These are phyloP conservation scores for Penicillium hesseltinei DNA, from an alignment of 2,329 filamentous ascomycete species.

Conservation along the genomic window DNA sequence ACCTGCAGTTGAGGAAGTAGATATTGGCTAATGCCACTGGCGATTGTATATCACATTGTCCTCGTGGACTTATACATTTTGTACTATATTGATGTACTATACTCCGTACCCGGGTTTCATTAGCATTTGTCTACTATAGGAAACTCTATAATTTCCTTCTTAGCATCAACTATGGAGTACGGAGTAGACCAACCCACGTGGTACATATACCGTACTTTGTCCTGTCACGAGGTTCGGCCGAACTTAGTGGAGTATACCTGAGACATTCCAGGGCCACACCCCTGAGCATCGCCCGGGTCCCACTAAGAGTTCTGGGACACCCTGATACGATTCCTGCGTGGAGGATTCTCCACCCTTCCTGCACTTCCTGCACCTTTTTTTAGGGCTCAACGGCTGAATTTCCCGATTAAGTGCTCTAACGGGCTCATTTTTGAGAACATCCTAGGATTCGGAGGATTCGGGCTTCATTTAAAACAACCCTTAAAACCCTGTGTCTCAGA, in stretches of 20 bases:
- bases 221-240: background rate
- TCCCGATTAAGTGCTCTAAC: background rate
- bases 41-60: background rate
- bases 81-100: constrained; percentile 6
- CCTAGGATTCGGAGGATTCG: too few relatives aligned
- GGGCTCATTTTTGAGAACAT: background rate
- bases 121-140: background rate
- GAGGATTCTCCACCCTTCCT: too few relatives aligned
- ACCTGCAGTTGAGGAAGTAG: constrained; percentile 45
- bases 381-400: background rate
- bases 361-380: background rate
- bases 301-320: background rate
- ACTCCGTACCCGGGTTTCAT: background rate
- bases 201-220: background rate
- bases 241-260: background rate
- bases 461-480: background rate
- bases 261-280: background rate
- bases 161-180: background rate
- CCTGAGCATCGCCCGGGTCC: background rate
- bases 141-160: background rate
- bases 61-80: background rate
- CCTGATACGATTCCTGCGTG: background rate
- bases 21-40: background rate
- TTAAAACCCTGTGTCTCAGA: background rate
- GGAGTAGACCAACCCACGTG: too few relatives aligned